These are phyloP conservation scores for Fraxinus paxiana DNA, from an alignment of 305 asterid species.

Conservation along the genomic window DNA sequence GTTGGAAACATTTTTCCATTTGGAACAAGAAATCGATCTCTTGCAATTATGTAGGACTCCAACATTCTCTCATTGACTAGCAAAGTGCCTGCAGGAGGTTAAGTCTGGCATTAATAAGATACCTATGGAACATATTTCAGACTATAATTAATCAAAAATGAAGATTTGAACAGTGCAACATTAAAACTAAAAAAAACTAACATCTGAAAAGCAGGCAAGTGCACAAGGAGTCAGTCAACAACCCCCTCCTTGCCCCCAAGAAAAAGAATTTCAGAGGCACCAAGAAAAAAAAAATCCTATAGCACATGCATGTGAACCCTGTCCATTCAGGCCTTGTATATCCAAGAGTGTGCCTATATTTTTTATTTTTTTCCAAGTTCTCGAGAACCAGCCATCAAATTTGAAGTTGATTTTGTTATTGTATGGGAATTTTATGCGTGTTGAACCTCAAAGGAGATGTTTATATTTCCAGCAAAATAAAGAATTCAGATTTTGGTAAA, in stretches of 20 bases:
- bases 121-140: constrained; percentile 18
- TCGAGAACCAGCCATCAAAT: background rate
- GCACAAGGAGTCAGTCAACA: background rate
- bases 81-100: constrained; percentile 70
- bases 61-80: constrained; percentile 97
- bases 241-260: background rate
- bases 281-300: background rate
- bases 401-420: background rate
- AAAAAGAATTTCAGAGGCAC: constrained; percentile 1
- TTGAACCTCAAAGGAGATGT: background rate
- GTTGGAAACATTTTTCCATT: constrained; percentile 95
- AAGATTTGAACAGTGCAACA: background rate
- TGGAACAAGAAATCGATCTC: constrained; percentile 90
- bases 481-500: background rate
- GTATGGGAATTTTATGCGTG: background rate
- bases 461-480: background rate
- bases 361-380: background rate
- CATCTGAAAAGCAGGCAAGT: background rate
- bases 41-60: constrained; percentile 95
- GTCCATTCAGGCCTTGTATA: background rate
- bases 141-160: constrained; percentile 5
- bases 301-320: background rate
- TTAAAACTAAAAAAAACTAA: background rate
- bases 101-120: constrained; percentile 15
- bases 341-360: background rate